Base-by-base conservation (phyloP, 371 early-diverging fungal species). In the Rhizomucor miehei region DNA sequence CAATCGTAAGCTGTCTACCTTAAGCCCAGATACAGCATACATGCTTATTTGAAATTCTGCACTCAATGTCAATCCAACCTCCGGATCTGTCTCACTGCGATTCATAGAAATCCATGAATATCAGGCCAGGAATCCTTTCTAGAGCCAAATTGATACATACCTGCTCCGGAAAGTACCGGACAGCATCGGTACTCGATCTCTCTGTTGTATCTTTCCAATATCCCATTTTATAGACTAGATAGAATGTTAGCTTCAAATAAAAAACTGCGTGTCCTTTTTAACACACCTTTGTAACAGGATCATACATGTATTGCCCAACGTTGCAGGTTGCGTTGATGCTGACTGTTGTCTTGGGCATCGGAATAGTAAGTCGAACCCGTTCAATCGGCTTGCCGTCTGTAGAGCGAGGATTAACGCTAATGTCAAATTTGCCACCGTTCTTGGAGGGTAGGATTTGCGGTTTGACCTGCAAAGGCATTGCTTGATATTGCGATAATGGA, bases 21-120 rank as follows among this genome's bases (percentile, higher is more conserved):
- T 83, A 1, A 91, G 64, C 20, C 91, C 91, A 3, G 91, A 87
- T 2, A 84, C 73, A 17, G 91, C 76, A 56, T 79, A 83, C 80
- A 85, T 86, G 47, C 81, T 87, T 52, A 92, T 85, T 52, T 81
- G 71, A 53, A 92, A 91, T 40, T 86, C 88, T 24, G 88, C 77
- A 23, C 66, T 64, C 24, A 91, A 74, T 19, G 82, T 82, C 57
- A 79, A 73, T 13, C 85, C 79, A 35, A 73, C 62, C 54, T 81
- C 82, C 13, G 77, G 78, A 35, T 74, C 67, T 29, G 69, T 63
- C 12, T 82, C 82, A 49, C 80, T 80, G 52, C 4, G 35, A 37
- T 29, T 21, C 6, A 51, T 14, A 53, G 17, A 17, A 46, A 50
- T 46, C 21, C 24, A 16, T 6, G 43, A 24, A 38, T 8, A 48